Base-by-base conservation (phyloP, 2,329 filamentous ascomycete genomes). In the Penicillium sp. region DNA sequence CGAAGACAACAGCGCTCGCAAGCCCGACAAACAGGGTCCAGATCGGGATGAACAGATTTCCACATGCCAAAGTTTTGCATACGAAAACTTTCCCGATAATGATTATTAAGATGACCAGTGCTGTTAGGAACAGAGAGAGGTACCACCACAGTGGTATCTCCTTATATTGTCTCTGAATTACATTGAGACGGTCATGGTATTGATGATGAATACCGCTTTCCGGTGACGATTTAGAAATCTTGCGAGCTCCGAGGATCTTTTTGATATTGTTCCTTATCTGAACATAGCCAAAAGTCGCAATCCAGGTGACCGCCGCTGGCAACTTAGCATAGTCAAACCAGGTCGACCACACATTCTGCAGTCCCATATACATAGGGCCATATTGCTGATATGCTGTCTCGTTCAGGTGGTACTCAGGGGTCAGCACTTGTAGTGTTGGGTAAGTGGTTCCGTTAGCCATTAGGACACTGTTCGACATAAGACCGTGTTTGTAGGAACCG, bases 71-170 rank as follows among this genome's bases (percentile, higher is more conserved):
- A n/a, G n/a, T n/a, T n/a, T n/a, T n/a, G n/a, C n/a, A n/a, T n/a
- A n/a, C n/a, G n/a, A n/a, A n/a, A n/a, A n/a, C n/a, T n/a, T n/a
- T n/a, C n/a, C n/a, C n/a, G 0, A 84, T 71, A 42, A 83, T 80
- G 0, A 76, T 76, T 49, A 85, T 70, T n/a, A 85, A 72, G 12
- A 78, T 72, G 6, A 79, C 61, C 54, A 82, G 81, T 0, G 81
- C 80, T 1, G 67, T 72, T 1, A 74, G 45, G 58, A 86, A 86
- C 4, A 86, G 70, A 0, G 65, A 64, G 0, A 75, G 50, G 55
- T 82, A 86, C 84, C 84, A 86, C 79, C 80, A 85, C 11, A 81
- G 62, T 0, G 83, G 84, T 0, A 85, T 81, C 54, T 86, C 83
- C 53, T 80, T 75, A 61, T 86, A 86, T 0, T 77, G 73, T 5